These are phyloP conservation scores for Hypoxylon sp. DNA, from an alignment of 2,329 filamentous ascomycete species.

Conservation along the genomic window DNA sequence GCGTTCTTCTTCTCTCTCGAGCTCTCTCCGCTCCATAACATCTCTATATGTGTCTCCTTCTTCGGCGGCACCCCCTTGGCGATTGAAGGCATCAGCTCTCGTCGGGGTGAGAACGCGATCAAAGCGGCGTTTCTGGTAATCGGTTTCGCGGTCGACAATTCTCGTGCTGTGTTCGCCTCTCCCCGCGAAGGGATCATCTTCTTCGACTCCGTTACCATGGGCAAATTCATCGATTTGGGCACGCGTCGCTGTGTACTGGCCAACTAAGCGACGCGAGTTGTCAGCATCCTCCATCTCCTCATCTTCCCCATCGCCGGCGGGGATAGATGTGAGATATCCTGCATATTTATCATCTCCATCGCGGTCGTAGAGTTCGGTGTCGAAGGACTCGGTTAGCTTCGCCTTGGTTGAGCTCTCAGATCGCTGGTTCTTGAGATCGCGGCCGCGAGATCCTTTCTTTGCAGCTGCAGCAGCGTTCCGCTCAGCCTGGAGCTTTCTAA, in stretches of 20 bases:
- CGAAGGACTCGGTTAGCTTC: slow-evolving; percentile 90
- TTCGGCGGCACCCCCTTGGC: slow-evolving; percentile 74
- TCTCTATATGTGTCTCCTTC: slow-evolving; percentile 89
- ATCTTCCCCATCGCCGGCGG: slow-evolving; percentile 82
- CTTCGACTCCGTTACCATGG: slow-evolving; percentile 85
- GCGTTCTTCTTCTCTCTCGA: slow-evolving; percentile 94
- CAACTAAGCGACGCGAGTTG: slow-evolving; percentile 83
- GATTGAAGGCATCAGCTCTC: slow-evolving; percentile 87
- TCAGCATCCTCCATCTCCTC: slow-evolving; percentile 83
- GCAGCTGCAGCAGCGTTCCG: slow-evolving; percentile 84
- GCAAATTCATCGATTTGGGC: slow-evolving; percentile 96
- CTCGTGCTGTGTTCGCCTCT: slow-evolving; percentile 89
- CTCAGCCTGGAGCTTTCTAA: slow-evolving; percentile 91
- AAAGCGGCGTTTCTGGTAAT: slow-evolving; percentile 97
- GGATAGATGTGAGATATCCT: slow-evolving; percentile 92
- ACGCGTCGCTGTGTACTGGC: slow-evolving; percentile 94
- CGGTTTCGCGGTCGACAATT: slow-evolving; percentile 93
- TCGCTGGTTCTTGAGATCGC: slow-evolving; percentile 85
- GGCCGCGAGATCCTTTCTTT: slow-evolving; percentile 86
- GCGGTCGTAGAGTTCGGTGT: slow-evolving; percentile 88
- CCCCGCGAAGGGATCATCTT: slow-evolving; percentile 89
- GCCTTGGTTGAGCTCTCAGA: slow-evolving; percentile 89
- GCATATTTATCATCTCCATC: slow-evolving; percentile 84
- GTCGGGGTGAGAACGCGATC: slow-evolving; percentile 89
- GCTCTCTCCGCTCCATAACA: slow-evolving; percentile 89